These are phyloP conservation scores for Nakazawaea wyomingensis DNA, from an alignment of 805 yeast genomes.

Conservation along the genomic window DNA sequence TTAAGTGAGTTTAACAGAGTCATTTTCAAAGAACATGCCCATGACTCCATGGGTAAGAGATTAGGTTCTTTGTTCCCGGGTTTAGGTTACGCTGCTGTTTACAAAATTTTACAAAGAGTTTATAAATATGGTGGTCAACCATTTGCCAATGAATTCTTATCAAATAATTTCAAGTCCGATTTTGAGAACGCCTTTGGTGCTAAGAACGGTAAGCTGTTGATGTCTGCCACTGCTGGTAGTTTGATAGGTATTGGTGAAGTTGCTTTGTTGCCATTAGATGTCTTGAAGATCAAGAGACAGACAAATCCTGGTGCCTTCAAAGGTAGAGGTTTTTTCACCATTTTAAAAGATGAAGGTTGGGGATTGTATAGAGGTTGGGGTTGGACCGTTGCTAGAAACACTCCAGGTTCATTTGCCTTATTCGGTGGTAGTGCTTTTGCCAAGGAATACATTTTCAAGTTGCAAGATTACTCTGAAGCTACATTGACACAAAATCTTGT, in stretches of 20 bases:
- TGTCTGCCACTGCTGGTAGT: slow-evolving; percentile 97
- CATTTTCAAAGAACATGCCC: slow-evolving; percentile 78
- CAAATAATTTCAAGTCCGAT: slow-evolving; percentile 60
- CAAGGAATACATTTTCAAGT: slow-evolving; percentile 87
- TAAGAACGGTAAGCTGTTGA: slow-evolving; percentile 94
- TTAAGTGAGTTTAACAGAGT: slow-evolving; percentile 72
- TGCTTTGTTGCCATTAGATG: slow-evolving; percentile 91
- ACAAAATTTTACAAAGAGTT: slow-evolving; percentile 93
- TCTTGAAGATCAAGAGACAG: slow-evolving; percentile 96
- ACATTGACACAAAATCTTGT: slow-evolving; percentile 94
- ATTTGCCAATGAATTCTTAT: slow-evolving; percentile 88
- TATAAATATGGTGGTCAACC: slow-evolving; percentile 99
- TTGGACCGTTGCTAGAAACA: slow-evolving; percentile 99
- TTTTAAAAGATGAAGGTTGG: slow-evolving; percentile 85
- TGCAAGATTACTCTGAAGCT: slow-evolving; percentile 82
- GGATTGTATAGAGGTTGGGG: slow-evolving; percentile 98
- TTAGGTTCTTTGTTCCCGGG: slow-evolving; percentile 91
- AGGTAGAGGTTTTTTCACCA: slow-evolving; percentile 92
- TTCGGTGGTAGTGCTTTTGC: slow-evolving; percentile 99
- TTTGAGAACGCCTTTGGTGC: slow-evolving; percentile 81
- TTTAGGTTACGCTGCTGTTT: slow-evolving; percentile 95
- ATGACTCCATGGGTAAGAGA: slow-evolving; percentile 64
- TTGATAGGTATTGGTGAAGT: slow-evolving; percentile 97
- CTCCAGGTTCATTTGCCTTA: slow-evolving; percentile 96
- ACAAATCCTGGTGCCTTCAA: slow-evolving; percentile 99